Conservation (phyloP, 208 protist species). For the Trypanosomatidae sp. region DNA sequence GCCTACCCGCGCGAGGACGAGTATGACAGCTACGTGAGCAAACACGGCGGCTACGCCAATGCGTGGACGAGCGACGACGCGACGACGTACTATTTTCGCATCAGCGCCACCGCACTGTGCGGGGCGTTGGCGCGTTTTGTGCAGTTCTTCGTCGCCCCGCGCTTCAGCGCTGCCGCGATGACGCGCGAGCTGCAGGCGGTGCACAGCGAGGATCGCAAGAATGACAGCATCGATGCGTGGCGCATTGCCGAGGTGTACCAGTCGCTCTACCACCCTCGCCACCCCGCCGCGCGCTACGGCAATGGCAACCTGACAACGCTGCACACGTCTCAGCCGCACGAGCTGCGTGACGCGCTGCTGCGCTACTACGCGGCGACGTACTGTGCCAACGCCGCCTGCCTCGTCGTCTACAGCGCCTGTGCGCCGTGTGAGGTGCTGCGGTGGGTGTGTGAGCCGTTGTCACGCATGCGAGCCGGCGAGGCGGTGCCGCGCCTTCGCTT, state of each 20-base stretch:
- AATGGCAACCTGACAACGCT: constrained; percentile 83
- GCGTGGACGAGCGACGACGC: constrained; percentile 63
- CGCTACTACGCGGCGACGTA: constrained; percentile 39
- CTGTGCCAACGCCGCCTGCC: constrained; percentile 5
- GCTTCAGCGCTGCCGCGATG: constrained; percentile 61
- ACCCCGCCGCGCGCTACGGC: constrained; percentile 76
- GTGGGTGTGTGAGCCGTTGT: constrained; percentile 25
- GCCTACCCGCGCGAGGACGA: constrained; percentile 87
- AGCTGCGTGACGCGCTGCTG: constrained; percentile 48
- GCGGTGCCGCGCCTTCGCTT: constrained; percentile 14
- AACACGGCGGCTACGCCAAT: constrained; percentile 69
- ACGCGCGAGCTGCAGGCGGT: constrained; percentile 88
- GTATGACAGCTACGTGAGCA: constrained; percentile 58
- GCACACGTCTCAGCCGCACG: constrained; percentile 14
- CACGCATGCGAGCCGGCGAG: constrained; percentile 17
- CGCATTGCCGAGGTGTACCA: constrained; percentile 57
- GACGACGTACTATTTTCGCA: constrained; percentile 87
- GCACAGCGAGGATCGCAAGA: constrained; percentile 90
- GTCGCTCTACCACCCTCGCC: constrained; percentile 23
- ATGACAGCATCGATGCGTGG: constrained; percentile 79
- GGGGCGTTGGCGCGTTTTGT: constrained; percentile 87
- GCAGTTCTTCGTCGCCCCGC: constrained; percentile 89
- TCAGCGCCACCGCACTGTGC: constrained; percentile 46
- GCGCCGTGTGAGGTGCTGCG: constrained; percentile 18
- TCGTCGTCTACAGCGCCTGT: constrained; percentile 28